Conservation (phyloP, 2,329 filamentous ascomycete genomes). For the Magnaporthales sp. region DNA sequence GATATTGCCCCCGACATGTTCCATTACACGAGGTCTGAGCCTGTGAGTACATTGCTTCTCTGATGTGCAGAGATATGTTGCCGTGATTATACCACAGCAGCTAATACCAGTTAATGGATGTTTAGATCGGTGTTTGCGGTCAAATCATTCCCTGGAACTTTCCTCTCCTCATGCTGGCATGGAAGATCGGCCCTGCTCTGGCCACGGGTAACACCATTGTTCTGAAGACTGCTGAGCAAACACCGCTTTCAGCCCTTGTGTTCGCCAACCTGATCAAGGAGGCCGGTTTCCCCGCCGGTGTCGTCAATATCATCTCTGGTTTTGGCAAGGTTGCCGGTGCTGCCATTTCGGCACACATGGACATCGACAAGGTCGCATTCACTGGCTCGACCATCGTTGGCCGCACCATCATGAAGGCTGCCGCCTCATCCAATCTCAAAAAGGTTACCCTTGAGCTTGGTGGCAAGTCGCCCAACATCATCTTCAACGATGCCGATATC, state of each 20-base stretch:
- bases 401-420: conserved; percentile 72
- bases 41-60: conserved; percentile 32
- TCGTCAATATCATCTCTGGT: conserved; percentile 70
- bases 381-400: conserved; percentile 69
- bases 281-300: conserved; percentile 70
- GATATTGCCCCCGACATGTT: conserved; percentile 72
- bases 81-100: neutral
- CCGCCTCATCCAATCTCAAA: conserved; percentile 69
- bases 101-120: neutral
- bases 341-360: conserved; percentile 67
- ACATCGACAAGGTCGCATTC: conserved; percentile 76
- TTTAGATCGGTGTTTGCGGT: conserved; percentile 64
- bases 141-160: conserved; percentile 92
- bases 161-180: conserved; percentile 69
- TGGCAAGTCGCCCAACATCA: conserved; percentile 73
- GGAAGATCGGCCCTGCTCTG: conserved; percentile 73
- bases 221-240: conserved; percentile 71
- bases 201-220: conserved; percentile 65
- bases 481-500: conserved; percentile 71
- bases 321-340: conserved; percentile 73
- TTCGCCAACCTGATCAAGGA: conserved; percentile 60
- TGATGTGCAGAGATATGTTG: neutral
- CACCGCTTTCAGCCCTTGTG: conserved; percentile 59
- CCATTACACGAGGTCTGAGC: conserved; percentile 76
- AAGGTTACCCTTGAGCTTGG: conserved; percentile 75